Conservation (phyloP, 2,329 filamentous ascomycete species). For the Colletotrichum karsti region DNA sequence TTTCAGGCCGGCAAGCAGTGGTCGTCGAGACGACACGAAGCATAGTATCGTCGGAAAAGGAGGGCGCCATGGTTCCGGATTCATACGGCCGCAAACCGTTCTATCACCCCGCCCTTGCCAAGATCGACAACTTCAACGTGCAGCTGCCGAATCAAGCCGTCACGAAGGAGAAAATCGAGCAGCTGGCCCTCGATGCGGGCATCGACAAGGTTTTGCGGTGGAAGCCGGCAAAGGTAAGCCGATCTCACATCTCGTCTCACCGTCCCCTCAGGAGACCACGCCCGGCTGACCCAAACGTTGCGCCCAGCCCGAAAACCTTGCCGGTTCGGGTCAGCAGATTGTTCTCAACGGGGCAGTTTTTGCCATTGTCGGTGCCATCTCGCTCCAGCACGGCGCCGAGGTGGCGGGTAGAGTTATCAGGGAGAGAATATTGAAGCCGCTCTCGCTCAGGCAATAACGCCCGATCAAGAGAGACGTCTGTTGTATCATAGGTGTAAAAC, state of each 20-base stretch:
- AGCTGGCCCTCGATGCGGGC: conserved; percentile 75
- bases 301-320: conserved; percentile 71
- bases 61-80: conserved; percentile 47
- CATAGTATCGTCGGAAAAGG: conserved; percentile 55
- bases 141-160: conserved; percentile 69
- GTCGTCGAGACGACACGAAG: conserved; percentile 48
- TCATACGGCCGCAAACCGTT: conserved; percentile 71
- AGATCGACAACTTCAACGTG: conserved; percentile 76
- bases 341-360: conserved; percentile 83
- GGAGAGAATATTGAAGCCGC: conserved; percentile 74
- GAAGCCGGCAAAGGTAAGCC: conserved; percentile 82
- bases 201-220: conserved; percentile 83
- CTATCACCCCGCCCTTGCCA: conserved; percentile 73
- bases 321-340: conserved; percentile 75
- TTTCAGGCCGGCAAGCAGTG: conserved; percentile 37
- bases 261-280: background rate
- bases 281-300: background rate
- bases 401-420: conserved; percentile 78
- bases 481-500: conserved; percentile 32
- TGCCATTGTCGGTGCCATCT: conserved; percentile 87
- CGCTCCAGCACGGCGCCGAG: conserved; percentile 86
- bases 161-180: conserved; percentile 71
- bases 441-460: conserved; percentile 32
- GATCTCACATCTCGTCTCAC: background rate
- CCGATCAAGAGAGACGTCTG: conserved; percentile 21